Percentiles rank a stretch among this genome's conserved stretches.
Conservation (phyloP, 2,329 filamentous ascomycete species). For the Albophoma yamanashiensis region DNA sequence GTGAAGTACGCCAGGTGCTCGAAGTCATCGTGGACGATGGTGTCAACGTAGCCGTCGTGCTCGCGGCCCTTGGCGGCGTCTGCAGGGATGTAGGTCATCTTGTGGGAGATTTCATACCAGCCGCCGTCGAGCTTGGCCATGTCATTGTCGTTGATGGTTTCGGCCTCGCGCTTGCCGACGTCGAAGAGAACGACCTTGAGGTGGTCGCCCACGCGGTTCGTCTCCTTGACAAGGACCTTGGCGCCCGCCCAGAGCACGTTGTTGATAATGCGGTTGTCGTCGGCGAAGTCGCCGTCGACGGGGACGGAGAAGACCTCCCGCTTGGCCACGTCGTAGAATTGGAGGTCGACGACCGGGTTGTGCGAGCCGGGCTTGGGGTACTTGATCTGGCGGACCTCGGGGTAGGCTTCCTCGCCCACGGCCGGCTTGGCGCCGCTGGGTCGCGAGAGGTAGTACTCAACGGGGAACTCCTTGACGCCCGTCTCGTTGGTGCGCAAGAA, state of each 20-base stretch:
- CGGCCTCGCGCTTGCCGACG: conserved; percentile 59
- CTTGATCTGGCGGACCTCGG: conserved; percentile 85
- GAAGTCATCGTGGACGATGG: conserved; percentile 72
- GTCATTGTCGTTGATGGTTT: conserved; percentile 69
- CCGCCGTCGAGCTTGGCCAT: conserved; percentile 82
- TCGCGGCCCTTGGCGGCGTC: conserved; percentile 65
- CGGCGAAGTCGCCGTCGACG: conserved; percentile 64
- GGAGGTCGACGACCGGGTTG: conserved; percentile 79
- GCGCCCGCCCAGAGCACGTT: conserved; percentile 85
- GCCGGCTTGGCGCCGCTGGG: conserved; percentile 63
- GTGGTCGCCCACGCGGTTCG: conserved; percentile 88
- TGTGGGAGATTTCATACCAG: conserved; percentile 91
- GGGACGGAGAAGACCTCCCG: conserved; percentile 71
- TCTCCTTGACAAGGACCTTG: conserved; percentile 80
- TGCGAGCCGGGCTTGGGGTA: conserved; percentile 94
- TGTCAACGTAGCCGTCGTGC: conserved; percentile 88
- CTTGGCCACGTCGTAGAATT: conserved; percentile 77
- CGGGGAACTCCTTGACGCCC: conserved; percentile 77
- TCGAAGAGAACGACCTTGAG: conserved; percentile 82
- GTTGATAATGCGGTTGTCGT: conserved; percentile 81
- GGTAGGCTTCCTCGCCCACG: conserved; percentile 72
- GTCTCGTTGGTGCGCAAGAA: conserved; percentile 94
- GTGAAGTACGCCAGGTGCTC: conserved; percentile 92
- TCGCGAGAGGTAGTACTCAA: conserved; percentile 85
- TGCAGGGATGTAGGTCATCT: conserved; percentile 76